Conservation (phyloP, 2,329 filamentous ascomycete genomes). For the Trichoderma citrinoviride region DNA sequence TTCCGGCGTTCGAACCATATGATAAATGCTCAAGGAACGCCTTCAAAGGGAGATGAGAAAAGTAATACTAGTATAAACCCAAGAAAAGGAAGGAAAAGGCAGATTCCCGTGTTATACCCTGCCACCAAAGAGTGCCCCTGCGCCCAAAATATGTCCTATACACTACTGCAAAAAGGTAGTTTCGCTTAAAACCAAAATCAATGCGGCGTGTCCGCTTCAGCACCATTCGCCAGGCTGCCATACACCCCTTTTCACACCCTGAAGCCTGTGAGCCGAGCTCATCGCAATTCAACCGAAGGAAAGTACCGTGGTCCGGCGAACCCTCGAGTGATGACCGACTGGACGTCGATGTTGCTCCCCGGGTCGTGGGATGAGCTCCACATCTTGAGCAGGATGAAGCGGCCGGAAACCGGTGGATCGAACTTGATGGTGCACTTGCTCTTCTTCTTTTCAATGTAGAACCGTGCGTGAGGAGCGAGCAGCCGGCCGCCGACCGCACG, state of each 20-base stretch:
- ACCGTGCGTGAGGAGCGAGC: constrained; percentile 72
- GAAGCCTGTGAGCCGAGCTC: constrained; percentile 15
- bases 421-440: constrained; percentile 86
- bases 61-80: neutral
- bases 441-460: constrained; percentile 79
- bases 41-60: neutral
- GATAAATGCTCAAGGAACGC: neutral
- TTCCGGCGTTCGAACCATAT: neutral
- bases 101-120: constrained; percentile 13
- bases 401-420: constrained; percentile 74
- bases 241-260: neutral
- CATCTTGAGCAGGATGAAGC: constrained; percentile 84
- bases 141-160: constrained; percentile 1
- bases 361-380: constrained; percentile 73
- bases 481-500: constrained; percentile 58
- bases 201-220: neutral
- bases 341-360: constrained; percentile 77
- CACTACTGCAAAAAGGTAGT: neutral
- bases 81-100: neutral
- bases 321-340: constrained; percentile 78
- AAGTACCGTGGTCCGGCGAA: constrained; percentile 86
- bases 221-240: neutral
- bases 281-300: constrained; percentile 63
- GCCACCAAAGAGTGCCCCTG: neutral
- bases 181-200: constrained; percentile 10